phyloP scores from a whole-genome alignment of 2,329 filamentous ascomycete species.

The Sphaceloma murrayae region DNA sequence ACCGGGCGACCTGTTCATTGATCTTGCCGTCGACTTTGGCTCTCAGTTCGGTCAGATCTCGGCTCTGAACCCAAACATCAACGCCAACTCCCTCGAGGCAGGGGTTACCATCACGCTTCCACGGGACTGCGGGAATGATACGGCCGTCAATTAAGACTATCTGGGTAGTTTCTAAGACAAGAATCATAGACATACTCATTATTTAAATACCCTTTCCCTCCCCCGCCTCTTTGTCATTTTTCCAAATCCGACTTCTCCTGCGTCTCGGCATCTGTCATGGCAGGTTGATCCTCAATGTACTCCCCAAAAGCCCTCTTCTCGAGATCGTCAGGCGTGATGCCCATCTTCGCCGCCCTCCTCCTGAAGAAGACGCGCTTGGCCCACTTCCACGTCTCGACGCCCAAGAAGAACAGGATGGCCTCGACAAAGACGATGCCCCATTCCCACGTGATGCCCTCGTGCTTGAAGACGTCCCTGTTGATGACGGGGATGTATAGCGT shows the following conservation, averaged over 20 bases:
- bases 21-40: constrained; percentile 20
- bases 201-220: too few species aligned
- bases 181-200: too few species aligned
- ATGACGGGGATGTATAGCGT: constrained; percentile 57
- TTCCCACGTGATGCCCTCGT: constrained; percentile 57
- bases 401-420: constrained; percentile 52
- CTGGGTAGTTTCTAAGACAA: too few species aligned
- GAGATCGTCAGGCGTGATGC: constrained; percentile 16
- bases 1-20: constrained; percentile 22
- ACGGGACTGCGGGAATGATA: constrained; percentile 2
- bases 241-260: constrained; percentile 12
- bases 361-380: constrained; percentile 50
- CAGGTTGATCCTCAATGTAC: constrained; percentile 10
- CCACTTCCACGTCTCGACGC: constrained; percentile 59
- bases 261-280: constrained; percentile 3
- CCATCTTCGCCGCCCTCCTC: constrained; percentile 19
- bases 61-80: constrained; percentile 21
- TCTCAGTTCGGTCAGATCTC: constrained; percentile 23
- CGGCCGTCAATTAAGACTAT: not conserved
- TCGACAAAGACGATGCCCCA: constrained; percentile 59
- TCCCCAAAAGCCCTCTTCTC: constrained; percentile 20
- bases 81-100: constrained; percentile 18
- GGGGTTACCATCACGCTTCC: constrained; percentile 14
- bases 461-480: constrained; percentile 56
- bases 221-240: constrained; percentile 1